Conservation (phyloP, 2,329 filamentous ascomycete species). For the Epichloe baconii region DNA sequence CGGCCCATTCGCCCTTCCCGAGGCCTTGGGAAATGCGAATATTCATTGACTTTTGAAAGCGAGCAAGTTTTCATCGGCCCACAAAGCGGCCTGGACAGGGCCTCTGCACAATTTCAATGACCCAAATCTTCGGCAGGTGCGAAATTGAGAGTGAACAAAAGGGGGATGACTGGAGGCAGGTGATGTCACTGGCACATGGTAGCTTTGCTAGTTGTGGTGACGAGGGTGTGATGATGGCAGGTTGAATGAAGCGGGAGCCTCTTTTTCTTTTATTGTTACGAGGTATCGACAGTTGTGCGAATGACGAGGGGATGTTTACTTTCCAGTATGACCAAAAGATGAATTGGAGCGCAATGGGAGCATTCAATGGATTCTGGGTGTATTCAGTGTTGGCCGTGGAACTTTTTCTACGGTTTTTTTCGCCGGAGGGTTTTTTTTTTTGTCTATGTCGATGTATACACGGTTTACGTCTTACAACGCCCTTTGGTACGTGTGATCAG, state of each 20-base stretch:
- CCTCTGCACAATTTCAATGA: too few relatives aligned
- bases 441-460: not conserved
- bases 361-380: constrained; percentile 2
- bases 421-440: not conserved
- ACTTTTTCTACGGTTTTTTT: not conserved
- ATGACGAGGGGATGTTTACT: not conserved
- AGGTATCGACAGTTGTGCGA: constrained; percentile 1
- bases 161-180: not conserved
- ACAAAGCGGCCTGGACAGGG: too few relatives aligned
- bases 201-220: not conserved
- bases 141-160: not conserved
- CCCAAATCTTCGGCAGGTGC: too few relatives aligned
- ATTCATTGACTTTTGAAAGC: too few relatives aligned
- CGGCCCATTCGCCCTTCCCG: too few relatives aligned
- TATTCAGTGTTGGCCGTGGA: not conserved
- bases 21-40: too few relatives aligned
- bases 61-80: too few relatives aligned
- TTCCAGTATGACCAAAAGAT: not conserved
- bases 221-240: not conserved
- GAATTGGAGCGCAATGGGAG: constrained; percentile 3
- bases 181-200: not conserved
- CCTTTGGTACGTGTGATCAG: too few relatives aligned
- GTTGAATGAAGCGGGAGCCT: not conserved
- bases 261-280: constrained; percentile 2
- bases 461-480: not conserved